These are phyloP conservation scores for Daldinia decipiens DNA, from an alignment of 495 filamentous ascomycete species.

Conservation along the genomic window DNA sequence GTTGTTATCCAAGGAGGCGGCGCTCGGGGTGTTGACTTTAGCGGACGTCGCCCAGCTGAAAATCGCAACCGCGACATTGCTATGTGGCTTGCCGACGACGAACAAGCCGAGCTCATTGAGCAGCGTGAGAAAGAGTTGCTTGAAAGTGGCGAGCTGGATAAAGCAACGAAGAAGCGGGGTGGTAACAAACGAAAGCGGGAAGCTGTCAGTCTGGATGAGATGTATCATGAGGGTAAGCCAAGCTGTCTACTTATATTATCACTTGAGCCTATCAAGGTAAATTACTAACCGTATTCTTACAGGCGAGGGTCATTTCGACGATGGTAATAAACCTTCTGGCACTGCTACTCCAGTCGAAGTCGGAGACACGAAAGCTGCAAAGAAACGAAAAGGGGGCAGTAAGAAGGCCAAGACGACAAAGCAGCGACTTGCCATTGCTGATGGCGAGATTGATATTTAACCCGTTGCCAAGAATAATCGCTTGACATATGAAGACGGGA, in stretches of 20 bases:
- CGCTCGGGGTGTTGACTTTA: slow-evolving; percentile 85
- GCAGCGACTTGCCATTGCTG: slow-evolving; percentile 86
- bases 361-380: slow-evolving; percentile 59
- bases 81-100: slow-evolving; percentile 95
- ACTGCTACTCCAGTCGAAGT: slow-evolving; percentile 79
- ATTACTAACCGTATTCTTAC: slow-evolving; percentile 37
- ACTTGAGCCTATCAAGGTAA: background rate
- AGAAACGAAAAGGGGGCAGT: slow-evolving; percentile 65
- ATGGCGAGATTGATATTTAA: slow-evolving; percentile 69
- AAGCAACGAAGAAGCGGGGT: slow-evolving; percentile 73
- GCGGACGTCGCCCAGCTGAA: slow-evolving; percentile 81
- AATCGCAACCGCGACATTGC: slow-evolving; percentile 96
- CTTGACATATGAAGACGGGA: background rate
- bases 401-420: slow-evolving; percentile 95
- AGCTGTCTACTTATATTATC: background rate
- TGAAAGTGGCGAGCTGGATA: slow-evolving; percentile 67
- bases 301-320: slow-evolving; percentile 96
- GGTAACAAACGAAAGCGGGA: slow-evolving; percentile 59
- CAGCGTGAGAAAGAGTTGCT: slow-evolving; percentile 85
- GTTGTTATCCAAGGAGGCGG: slow-evolving; percentile 96
- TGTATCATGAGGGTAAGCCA: slow-evolving; percentile 95
- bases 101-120: slow-evolving; percentile 91
- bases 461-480: background rate
- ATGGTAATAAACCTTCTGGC: slow-evolving; percentile 81
- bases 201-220: slow-evolving; percentile 84